Percentiles rank a stretch among this genome's conserved stretches.
Evolutionary conservation across 352 stramenopile genomes (phyloP).

Genomic region (Phytophthora palmivora): DNA sequence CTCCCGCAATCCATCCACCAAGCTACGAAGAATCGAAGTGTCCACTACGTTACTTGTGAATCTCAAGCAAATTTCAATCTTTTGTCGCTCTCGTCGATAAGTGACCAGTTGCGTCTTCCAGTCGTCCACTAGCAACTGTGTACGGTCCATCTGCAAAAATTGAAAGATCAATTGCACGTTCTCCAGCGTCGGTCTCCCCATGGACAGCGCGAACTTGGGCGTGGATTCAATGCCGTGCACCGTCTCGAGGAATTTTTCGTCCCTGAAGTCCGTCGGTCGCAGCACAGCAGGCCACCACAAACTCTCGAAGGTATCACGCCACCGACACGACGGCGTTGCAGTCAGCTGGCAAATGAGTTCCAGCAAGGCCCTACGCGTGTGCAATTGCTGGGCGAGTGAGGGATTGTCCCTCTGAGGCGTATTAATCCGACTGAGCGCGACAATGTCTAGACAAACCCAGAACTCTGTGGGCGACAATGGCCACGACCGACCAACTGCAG

Average conservation of each 20-base stretch:
- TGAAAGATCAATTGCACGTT: conserved; percentile 23
- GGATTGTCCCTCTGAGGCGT: not conserved
- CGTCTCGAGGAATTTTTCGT: conserved; percentile 23
- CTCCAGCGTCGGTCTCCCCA: conserved; percentile 24
- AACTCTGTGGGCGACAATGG: conserved; percentile 16
- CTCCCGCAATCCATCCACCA: conserved; percentile 16
- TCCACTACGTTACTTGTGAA: conserved; percentile 20
- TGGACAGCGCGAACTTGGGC: conserved; percentile 21
- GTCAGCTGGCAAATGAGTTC: conserved; percentile 29
- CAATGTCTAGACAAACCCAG: conserved; percentile 24
- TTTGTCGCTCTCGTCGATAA: not conserved
- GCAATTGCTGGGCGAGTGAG: conserved; percentile 16
- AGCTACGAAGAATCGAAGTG: conserved; percentile 23
- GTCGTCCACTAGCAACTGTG: conserved; percentile 7
- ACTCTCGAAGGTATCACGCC: conserved; percentile 26
- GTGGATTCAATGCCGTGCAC: conserved; percentile 3
- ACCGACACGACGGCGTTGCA: conserved; percentile 18
- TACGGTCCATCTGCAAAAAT: conserved; percentile 26
- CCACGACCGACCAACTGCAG: conserved; percentile 11
- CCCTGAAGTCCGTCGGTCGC: conserved; percentile 10
- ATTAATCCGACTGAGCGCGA: conserved; percentile 2
- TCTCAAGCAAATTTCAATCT: conserved; percentile 24
- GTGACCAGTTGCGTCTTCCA: conserved; percentile 3
- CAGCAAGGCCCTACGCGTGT: conserved; percentile 18
- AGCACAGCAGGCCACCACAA: conserved; percentile 29